phyloP scores from a whole-genome alignment of 257 asterid species.

The Solanum clarkiae region DNA sequence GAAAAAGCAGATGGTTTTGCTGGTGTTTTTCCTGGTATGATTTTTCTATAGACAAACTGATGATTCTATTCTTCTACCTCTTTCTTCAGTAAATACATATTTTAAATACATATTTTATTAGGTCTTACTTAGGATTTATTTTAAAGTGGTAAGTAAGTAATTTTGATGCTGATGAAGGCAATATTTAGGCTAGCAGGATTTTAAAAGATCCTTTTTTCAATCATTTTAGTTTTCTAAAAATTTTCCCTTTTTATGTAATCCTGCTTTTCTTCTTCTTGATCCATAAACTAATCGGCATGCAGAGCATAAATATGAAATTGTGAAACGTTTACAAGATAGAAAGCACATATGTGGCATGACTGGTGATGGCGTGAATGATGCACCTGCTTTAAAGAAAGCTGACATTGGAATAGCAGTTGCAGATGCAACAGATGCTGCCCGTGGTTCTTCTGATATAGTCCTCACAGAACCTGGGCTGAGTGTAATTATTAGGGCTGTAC shows the following conservation, averaged over 20 bases:
- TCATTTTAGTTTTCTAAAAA: not conserved
- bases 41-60: not conserved
- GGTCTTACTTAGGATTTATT: not conserved
- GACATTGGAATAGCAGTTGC: conserved; percentile 94
- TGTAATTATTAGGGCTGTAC: conserved; percentile 84
- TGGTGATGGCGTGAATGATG: conserved; percentile 94
- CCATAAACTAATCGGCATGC: not conserved
- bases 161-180: not conserved
- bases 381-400: conserved; percentile 92
- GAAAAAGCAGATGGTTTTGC: conserved; percentile 21
- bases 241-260: not conserved
- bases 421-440: conserved; percentile 97
- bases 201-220: not conserved
- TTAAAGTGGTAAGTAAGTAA: not conserved
- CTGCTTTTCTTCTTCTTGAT: not conserved
- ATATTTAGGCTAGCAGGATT: not conserved
- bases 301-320: conserved; percentile 95
- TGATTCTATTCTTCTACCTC: not conserved
- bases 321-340: conserved; percentile 77
- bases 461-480: conserved; percentile 95
- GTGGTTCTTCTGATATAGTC: conserved; percentile 92
- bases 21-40: too few species aligned
- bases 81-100: not conserved
- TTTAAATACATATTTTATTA: not conserved
- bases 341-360: conserved; percentile 97